phyloP scores from a whole-genome alignment of 441 rosid genomes.

The Populus hybrid region DNA sequence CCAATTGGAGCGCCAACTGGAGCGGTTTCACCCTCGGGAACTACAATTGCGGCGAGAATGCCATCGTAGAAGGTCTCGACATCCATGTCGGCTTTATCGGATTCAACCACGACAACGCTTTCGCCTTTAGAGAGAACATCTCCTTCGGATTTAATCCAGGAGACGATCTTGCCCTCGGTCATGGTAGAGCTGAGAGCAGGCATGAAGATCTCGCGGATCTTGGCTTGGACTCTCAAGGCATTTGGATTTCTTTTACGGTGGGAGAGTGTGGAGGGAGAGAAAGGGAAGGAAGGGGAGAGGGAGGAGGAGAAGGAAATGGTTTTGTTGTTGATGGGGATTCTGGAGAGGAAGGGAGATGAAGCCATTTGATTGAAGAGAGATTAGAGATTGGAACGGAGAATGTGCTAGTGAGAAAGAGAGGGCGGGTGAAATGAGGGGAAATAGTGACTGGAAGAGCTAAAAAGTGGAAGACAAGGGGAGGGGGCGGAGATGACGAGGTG shows the following conservation, averaged over 20 bases:
- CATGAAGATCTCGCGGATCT: slow-evolving; percentile 97
- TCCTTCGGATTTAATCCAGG: slow-evolving; percentile 94
- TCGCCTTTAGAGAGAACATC: slow-evolving; percentile 87
- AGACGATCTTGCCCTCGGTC: slow-evolving; percentile 97
- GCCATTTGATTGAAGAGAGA: neutral
- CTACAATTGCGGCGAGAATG: slow-evolving; percentile 87
- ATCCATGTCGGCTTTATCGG: slow-evolving; percentile 99
- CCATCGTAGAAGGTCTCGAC: slow-evolving; percentile 97
- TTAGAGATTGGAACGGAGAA: slow-evolving; percentile 12
- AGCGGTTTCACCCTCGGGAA: slow-evolving; percentile 85
- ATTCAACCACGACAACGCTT: slow-evolving; percentile 95
- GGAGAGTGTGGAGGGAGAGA: slow-evolving; percentile 15
- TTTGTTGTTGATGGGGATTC: slow-evolving; percentile 31
- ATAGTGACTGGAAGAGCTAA: slow-evolving; percentile 5
- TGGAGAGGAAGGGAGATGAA: slow-evolving; percentile 34
- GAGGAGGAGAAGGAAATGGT: slow-evolving; percentile 39
- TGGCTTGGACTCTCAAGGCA: slow-evolving; percentile 46
- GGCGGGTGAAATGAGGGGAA: slow-evolving; percentile 11
- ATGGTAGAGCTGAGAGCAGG: slow-evolving; percentile 96
- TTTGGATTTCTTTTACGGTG: slow-evolving; percentile 17
- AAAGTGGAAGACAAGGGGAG: neutral
- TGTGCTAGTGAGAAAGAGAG: neutral
- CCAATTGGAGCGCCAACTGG: slow-evolving; percentile 90
- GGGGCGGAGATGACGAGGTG: slow-evolving; percentile 86
- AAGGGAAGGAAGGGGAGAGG: slow-evolving; percentile 24